Evolutionary conservation across 352 stramenopile genomes (phyloP).

Genomic region (Phytophthora niederhauseri): DNA sequence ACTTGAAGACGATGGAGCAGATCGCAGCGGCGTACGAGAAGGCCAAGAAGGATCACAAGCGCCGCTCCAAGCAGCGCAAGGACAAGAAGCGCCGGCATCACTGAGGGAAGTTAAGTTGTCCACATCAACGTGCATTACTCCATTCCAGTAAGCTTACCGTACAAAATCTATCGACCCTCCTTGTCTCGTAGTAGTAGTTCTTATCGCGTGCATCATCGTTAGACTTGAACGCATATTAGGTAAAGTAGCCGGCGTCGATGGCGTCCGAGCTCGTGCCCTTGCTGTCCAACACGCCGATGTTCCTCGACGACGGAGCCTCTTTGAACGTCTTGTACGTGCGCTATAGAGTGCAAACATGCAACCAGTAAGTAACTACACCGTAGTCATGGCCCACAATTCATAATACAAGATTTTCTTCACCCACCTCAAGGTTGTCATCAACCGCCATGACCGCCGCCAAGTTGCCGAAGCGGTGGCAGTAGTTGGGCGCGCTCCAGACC

Average conservation of each 20-base stretch:
- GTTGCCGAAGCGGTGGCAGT: slow-evolving; percentile 88
- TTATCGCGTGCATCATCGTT: slow-evolving; percentile 10
- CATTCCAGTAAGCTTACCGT: slow-evolving; percentile 32
- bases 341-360: slow-evolving; percentile 31
- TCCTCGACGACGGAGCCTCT: slow-evolving; percentile 68
- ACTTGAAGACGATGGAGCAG: slow-evolving; percentile 62
- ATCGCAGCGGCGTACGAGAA: slow-evolving; percentile 70
- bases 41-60: slow-evolving; percentile 84
- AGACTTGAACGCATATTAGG: slow-evolving; percentile 33
- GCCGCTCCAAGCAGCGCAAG: slow-evolving; percentile 72
- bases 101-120: slow-evolving; percentile 26
- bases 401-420: background rate
- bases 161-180: slow-evolving; percentile 42
- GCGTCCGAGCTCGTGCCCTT: slow-evolving; percentile 73
- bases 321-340: slow-evolving; percentile 90
- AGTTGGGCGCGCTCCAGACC: slow-evolving; percentile 89
- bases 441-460: slow-evolving; percentile 74
- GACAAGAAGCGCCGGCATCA: slow-evolving; percentile 79
- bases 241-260: slow-evolving; percentile 90
- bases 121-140: slow-evolving; percentile 26
- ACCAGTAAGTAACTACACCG: background rate
- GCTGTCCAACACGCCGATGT: slow-evolving; percentile 74
- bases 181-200: slow-evolving; percentile 5
- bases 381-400: too few relatives aligned
- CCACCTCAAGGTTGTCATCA: slow-evolving; percentile 64